Evolutionary conservation across 2,329 filamentous ascomycete species (phyloP), one percentile per base, ranked within the genome.

Genomic region (Aspergillus udagawae): DNA sequence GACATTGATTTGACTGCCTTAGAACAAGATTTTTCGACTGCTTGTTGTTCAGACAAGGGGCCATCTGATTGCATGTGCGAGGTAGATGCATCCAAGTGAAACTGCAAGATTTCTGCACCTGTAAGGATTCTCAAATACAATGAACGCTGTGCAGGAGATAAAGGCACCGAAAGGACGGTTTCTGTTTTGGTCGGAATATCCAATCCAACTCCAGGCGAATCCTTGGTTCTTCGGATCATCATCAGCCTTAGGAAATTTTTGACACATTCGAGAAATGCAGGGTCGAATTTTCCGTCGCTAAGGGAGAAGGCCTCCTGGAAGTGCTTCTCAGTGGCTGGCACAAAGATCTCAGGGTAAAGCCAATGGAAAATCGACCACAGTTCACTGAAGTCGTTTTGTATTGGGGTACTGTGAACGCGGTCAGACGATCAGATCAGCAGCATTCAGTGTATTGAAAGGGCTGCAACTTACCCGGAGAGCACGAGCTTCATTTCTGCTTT

Each of bases 201-300:
- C 1, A 85, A 74, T 52, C 82, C 78, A 32, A 85, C 80, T 0
- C 76, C 79, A 0, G 79, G 77, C 38, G 79, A 82, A 48, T 76
- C 76, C 64, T 86, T 86, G 75, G 83, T 82, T 3, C 83, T 73
- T 12, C 84, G 76, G 6, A 86, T 71, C 83, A 86, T 86, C 50
- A 86, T 77, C 1, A 84, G 66, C 60, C 84, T 80, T 1, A 86
- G 74, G 8, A 86, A 72, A 1, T 70, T 71, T 0, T 82, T 77
- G 5, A 83, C 76, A 62, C 80, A 68, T 51, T 83, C 78, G 68
- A 86, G 77, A 28, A 86, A 83, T 0, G 67, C 67, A 4, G 77
- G 78, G 25, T 82, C 80, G 8, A 82, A 81, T 56, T 78, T 80
- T 7, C 83, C 84, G 17, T 79, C 77, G 1, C 73, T 78, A 1